Conservation (phyloP, 2,329 filamentous ascomycete species). For the Alternaria novae-zelandiae region DNA sequence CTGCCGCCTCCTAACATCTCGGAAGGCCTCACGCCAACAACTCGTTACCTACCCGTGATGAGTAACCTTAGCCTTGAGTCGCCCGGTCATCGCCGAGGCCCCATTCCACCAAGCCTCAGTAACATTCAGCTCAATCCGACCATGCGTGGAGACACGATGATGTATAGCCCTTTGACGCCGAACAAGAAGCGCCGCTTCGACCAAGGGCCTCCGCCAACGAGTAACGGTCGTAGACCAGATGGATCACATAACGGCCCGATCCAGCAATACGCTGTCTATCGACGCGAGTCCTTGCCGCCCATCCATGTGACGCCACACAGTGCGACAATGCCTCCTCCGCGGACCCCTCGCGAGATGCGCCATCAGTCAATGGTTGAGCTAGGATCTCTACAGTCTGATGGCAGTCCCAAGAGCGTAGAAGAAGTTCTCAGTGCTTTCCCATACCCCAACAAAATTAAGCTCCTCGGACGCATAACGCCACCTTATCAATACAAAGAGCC, state of each 20-base stretch:
- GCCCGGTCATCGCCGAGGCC: constrained; percentile 34
- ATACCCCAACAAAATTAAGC: constrained; percentile 75
- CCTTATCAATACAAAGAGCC: constrained; percentile 56
- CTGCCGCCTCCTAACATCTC: constrained; percentile 48
- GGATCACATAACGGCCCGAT: constrained; percentile 51
- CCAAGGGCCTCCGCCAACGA: constrained; percentile 44
- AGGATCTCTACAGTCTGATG: not conserved
- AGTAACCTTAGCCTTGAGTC: constrained; percentile 52
- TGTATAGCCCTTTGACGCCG: constrained; percentile 43
- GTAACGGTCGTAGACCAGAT: constrained; percentile 63
- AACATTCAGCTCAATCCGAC: constrained; percentile 35
- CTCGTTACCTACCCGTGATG: constrained; percentile 45
- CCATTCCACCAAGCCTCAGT: constrained; percentile 35
- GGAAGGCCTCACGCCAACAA: constrained; percentile 41
- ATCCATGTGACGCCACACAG: constrained; percentile 42
- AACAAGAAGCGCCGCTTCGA: constrained; percentile 46
- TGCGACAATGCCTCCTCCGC: constrained; percentile 40
- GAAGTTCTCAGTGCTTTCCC: constrained; percentile 78
- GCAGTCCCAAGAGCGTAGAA: constrained; percentile 59
- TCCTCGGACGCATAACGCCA: constrained; percentile 77
- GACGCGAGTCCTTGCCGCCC: constrained; percentile 44
- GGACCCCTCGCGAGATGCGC: constrained; percentile 39
- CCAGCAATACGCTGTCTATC: constrained; percentile 17
- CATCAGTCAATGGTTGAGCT: constrained; percentile 20
- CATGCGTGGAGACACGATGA: constrained; percentile 30